A percentile compares a stretch with the other conserved stretches of the same genome.
These are phyloP conservation scores for Abortiporus biennis DNA, from an alignment of 1,284 basidiomycete genomes.

Conservation along the genomic window DNA sequence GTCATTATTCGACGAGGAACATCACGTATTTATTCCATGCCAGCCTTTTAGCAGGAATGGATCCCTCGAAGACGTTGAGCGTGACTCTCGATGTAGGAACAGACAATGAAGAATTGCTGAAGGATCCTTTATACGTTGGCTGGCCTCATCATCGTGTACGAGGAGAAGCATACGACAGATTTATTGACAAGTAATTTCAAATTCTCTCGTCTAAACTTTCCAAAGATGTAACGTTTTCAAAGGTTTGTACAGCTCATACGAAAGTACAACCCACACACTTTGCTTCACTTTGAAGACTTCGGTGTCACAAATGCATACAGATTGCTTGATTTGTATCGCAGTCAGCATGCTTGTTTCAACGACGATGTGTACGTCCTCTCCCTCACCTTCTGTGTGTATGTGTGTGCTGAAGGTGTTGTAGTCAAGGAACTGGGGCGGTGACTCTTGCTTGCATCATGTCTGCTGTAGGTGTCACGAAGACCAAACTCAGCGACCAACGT, in stretches of 20 bases:
- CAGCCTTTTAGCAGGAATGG: conserved; percentile 75
- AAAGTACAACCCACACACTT: conserved; percentile 37
- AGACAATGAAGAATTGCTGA: conserved; percentile 58
- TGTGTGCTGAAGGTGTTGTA: conserved; percentile 22
- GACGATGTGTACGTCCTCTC: conserved; percentile 58
- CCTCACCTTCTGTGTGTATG: conserved; percentile 1
- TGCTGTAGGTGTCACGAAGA: conserved; percentile 69
- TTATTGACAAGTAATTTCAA: conserved; percentile 53
- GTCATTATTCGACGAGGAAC: conserved; percentile 16
- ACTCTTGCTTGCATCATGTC: conserved; percentile 76
- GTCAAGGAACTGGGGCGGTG: conserved; percentile 84
- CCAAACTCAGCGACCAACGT: conserved; percentile 65
- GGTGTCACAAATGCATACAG: conserved; percentile 71
- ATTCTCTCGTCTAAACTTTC: conserved; percentile 22
- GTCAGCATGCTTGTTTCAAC: conserved; percentile 70
- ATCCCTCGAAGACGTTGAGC: conserved; percentile 61
- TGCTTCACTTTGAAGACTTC: conserved; percentile 79
- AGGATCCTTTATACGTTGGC: conserved; percentile 66
- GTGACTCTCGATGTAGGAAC: conserved; percentile 79
- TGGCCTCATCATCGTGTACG: conserved; percentile 60
- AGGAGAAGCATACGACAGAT: conserved; percentile 61
- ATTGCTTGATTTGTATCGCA: conserved; percentile 63
- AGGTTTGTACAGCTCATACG: conserved; percentile 41
- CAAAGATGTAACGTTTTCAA: not conserved
- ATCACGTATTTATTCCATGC: conserved; percentile 1